Percentiles rank a stretch among this genome's conserved stretches.
phyloP scores from a whole-genome alignment of 345 rosid species.

The Boechera divaricarpa region DNA sequence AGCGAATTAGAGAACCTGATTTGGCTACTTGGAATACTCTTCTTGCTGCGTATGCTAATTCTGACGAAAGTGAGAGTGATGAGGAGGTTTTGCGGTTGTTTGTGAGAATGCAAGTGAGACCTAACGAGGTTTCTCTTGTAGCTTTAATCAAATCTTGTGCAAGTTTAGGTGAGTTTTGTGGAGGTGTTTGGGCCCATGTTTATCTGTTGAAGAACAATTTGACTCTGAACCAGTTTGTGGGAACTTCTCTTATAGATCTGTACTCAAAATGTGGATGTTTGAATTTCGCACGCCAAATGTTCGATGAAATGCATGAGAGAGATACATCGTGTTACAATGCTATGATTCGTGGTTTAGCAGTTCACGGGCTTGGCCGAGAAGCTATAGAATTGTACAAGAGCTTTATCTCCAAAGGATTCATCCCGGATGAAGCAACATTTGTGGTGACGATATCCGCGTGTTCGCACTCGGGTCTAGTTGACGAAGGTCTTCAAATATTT shows the following conservation, averaged over 20 bases:
- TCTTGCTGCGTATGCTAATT: constrained; percentile 59
- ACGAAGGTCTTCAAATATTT: constrained; percentile 55
- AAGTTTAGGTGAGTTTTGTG: constrained; percentile 53
- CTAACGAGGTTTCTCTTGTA: constrained; percentile 68
- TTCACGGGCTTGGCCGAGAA: constrained; percentile 57
- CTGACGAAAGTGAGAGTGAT: constrained; percentile 6
- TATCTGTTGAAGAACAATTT: constrained; percentile 54
- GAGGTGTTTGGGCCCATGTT: constrained; percentile 64
- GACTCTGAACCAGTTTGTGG: constrained; percentile 56
- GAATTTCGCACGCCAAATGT: constrained; percentile 52
- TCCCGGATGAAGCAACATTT: constrained; percentile 62
- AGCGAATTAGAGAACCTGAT: constrained; percentile 60
- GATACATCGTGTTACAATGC: constrained; percentile 60
- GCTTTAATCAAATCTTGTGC: constrained; percentile 66
- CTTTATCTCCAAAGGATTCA: constrained; percentile 49
- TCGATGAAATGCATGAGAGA: constrained; percentile 54
- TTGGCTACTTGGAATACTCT: constrained; percentile 69
- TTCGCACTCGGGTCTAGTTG: constrained; percentile 66
- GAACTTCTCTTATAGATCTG: constrained; percentile 55
- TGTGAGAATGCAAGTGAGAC: constrained; percentile 58
- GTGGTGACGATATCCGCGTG: constrained; percentile 61
- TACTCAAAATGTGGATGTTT: constrained; percentile 58
- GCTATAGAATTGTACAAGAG: constrained; percentile 51
- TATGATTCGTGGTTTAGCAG: constrained; percentile 63
- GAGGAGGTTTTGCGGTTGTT: constrained; percentile 54